Conservation (phyloP, 768 basidiomycete genomes). For the Stropharia rugosoannulata region DNA sequence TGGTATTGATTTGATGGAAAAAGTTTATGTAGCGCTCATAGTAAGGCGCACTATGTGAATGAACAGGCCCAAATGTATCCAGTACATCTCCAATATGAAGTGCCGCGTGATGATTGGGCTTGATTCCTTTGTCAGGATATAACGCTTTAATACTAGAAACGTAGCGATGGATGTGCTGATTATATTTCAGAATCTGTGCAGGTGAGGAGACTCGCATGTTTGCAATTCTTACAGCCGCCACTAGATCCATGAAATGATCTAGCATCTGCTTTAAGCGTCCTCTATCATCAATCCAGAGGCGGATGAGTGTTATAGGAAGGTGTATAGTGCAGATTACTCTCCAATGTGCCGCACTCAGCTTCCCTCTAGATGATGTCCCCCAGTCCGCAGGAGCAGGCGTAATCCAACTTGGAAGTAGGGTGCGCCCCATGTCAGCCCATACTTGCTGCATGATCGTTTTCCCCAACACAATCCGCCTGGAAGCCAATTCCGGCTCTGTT, state of each 20-base stretch:
- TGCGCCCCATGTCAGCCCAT: slow-evolving; percentile 14
- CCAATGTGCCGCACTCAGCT: slow-evolving; percentile 35
- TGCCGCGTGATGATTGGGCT: slow-evolving; percentile 20
- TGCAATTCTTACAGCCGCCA: slow-evolving; percentile 24
- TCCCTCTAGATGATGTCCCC: slow-evolving; percentile 19
- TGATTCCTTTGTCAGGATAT: slow-evolving; percentile 16
- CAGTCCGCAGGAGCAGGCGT: slow-evolving; percentile 10
- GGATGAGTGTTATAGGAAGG: slow-evolving; percentile 24
- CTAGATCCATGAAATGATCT: slow-evolving; percentile 28
- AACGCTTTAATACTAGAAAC: slow-evolving; percentile 1
- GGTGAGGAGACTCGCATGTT: background rate
- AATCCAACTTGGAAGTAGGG: slow-evolving; percentile 20
- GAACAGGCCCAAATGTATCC: slow-evolving; percentile 23
- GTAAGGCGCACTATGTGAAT: slow-evolving; percentile 14
- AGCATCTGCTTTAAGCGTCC: slow-evolving; percentile 11
- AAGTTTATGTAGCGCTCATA: slow-evolving; percentile 21
- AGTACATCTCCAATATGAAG: slow-evolving; percentile 21
- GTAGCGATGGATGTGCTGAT: background rate
- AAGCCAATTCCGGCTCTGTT: background rate
- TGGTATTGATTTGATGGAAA: slow-evolving; percentile 18
- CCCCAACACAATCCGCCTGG: background rate
- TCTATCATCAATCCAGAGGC: slow-evolving; percentile 23
- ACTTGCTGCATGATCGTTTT: slow-evolving; percentile 10
- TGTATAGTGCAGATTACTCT: slow-evolving; percentile 21
- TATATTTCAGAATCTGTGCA: background rate